Evolutionary conservation across 2,329 filamentous ascomycete species (phyloP), one percentile per base, ranked within the genome.

Genomic region (Colletotrichum orchidophilum): DNA sequence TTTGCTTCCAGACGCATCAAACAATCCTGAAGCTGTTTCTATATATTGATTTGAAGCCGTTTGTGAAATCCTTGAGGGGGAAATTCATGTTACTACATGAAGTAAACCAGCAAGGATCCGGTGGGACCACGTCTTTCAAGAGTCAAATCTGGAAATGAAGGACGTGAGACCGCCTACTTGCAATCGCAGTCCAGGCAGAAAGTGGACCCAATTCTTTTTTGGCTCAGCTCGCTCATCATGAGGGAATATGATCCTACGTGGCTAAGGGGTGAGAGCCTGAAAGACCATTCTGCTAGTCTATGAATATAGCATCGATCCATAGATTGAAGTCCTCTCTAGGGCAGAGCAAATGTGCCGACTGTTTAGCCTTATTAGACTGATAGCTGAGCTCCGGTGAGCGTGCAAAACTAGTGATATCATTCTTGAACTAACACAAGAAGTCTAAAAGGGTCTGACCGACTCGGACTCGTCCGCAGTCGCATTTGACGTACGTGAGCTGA

Each of bases 251-350:
- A 29, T 9, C 13, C 31, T 33, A 7, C 2, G 12, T 33, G 7
- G 12, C 31, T 11, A 33, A 33, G 8, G 12, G 12, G 31, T 33
- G 31, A 33, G 92, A 31, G 91, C 91, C 78, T 90, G 91, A 26
- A 90, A 91, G n/a, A 29, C 61, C 9, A 13, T 73, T 66, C 8
- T 39, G 12, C 46, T 76, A 73, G 27, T 74, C 66, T 46, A 75
- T 75, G 52, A 73, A 76, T 1, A 75, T 63, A 9, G 75, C 74
- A 52, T 76, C 74, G 13, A 73, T 59, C 75, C 75, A 76, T 3
- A 75, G 65, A 15, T 59, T 53, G 18, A 26, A 31, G 8, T 2
- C 1, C 12, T 46, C 53, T 11, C 29, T 27, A 3, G 53, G 58
- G 2, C 46, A 5, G 9, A 35, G n/a, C 12, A 49, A n/a, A 2